phyloP scores from a whole-genome alignment of 306 rosid species.

The Prunus armeniaca region DNA sequence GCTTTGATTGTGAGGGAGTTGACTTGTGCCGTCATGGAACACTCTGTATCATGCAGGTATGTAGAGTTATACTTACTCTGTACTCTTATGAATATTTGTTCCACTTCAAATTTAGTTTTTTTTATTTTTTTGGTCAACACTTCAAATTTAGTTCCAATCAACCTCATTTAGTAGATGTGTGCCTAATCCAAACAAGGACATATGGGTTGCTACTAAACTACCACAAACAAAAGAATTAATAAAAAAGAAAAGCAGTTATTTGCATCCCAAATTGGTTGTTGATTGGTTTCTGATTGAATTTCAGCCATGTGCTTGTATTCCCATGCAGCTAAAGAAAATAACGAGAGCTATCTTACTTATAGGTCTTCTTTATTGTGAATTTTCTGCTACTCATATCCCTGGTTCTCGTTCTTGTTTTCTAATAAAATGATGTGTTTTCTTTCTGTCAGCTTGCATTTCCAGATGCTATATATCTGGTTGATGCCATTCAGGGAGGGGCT shows the following conservation, averaged over 20 bases:
- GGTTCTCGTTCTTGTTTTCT: background rate
- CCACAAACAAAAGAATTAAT: background rate
- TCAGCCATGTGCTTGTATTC: background rate
- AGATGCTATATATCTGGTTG: conserved; percentile 93
- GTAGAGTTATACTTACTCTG: background rate
- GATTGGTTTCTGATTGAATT: background rate
- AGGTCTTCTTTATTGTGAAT: background rate
- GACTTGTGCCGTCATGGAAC: conserved; percentile 80
- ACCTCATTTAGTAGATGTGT: background rate
- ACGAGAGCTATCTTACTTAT: background rate
- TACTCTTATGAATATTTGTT: background rate
- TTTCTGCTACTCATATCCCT: too few species aligned
- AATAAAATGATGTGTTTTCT: background rate
- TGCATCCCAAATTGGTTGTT: background rate
- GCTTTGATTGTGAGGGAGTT: conserved; percentile 93
- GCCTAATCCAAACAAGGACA: background rate
- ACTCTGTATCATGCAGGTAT: conserved; percentile 89
- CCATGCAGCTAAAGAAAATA: background rate
- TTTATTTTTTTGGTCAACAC: background rate
- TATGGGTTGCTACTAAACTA: background rate
- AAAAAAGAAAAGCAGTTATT: background rate
- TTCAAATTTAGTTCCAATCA: background rate
- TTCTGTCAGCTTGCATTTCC: conserved; percentile 87
- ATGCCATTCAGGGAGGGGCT: conserved; percentile 82
- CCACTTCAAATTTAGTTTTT: background rate